Conservation (phyloP, 148 eudicot species). For the Chenopodium berlandieri region DNA sequence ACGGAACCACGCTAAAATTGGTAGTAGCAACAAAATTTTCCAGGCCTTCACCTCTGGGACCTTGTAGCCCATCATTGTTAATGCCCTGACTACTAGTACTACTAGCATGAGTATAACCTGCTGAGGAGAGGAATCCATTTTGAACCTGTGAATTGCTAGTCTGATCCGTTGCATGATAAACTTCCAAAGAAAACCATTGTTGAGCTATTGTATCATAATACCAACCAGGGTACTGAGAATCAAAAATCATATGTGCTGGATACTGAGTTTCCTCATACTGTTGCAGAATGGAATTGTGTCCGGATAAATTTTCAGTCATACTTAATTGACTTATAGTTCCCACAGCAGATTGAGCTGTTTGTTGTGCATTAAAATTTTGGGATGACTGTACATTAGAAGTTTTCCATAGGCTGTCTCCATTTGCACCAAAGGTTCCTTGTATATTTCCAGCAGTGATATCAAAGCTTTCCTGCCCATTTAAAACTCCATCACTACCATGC, state of each 20-base stretch:
- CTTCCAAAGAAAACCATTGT: constrained; percentile 65
- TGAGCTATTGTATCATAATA: constrained; percentile 71
- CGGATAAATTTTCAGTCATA: constrained; percentile 41
- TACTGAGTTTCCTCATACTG: constrained; percentile 43
- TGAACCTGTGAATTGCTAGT: constrained; percentile 40
- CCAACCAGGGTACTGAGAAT: constrained; percentile 94
- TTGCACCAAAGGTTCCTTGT: constrained; percentile 33
- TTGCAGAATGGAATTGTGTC: constrained; percentile 52
- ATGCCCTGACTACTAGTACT: constrained; percentile 32
- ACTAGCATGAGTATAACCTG: constrained; percentile 36
- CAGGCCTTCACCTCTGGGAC: constrained; percentile 26
- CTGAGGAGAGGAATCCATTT: constrained; percentile 39
- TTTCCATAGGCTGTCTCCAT: constrained; percentile 31
- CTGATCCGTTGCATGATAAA: constrained; percentile 45
- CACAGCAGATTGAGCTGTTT: constrained; percentile 45
- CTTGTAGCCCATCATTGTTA: constrained; percentile 29
- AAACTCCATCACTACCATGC: constrained; percentile 46
- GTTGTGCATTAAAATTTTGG: constrained; percentile 57
- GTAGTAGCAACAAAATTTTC: constrained; percentile 27
- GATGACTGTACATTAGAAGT: constrained; percentile 42
- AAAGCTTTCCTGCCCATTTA: constrained; percentile 27
- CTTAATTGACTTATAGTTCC: constrained; percentile 54
- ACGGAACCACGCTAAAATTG: constrained; percentile 29
- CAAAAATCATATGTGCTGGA: constrained; percentile 77
- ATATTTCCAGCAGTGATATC: constrained; percentile 17